These are phyloP conservation scores for Kokia cookei DNA, from an alignment of 441 rosid species.

Conservation along the genomic window DNA sequence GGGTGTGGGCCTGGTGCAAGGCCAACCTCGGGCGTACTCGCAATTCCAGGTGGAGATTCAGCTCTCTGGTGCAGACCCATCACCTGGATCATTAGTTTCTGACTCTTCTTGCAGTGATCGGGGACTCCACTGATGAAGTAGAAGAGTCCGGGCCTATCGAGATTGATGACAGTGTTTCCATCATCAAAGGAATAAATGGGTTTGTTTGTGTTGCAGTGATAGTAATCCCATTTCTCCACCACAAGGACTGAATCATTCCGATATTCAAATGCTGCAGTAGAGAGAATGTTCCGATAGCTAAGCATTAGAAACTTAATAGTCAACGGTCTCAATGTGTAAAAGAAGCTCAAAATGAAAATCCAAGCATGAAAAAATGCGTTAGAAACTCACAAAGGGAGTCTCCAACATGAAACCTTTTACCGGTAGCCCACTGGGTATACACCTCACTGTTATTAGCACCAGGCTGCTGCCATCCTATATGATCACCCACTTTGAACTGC, in stretches of 20 bases:
- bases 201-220: constrained; percentile 62
- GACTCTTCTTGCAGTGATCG: constrained; percentile 62
- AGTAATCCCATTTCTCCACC: constrained; percentile 81
- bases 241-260: constrained; percentile 67
- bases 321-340: too few relatives aligned
- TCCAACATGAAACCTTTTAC: constrained; percentile 64
- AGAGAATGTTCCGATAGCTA: neutral
- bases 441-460: constrained; percentile 26
- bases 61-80: constrained; percentile 51
- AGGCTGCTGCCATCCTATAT: constrained; percentile 72
- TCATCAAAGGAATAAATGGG: constrained; percentile 47
- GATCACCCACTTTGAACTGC: constrained; percentile 66
- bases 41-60: constrained; percentile 36
- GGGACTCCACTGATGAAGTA: constrained; percentile 68
- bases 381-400: constrained; percentile 68
- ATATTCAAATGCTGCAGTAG: constrained; percentile 59
- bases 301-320: neutral
- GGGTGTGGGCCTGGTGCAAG: constrained; percentile 28
- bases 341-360: too few relatives aligned
- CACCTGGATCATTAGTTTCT: constrained; percentile 66
- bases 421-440: constrained; percentile 64
- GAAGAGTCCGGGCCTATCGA: constrained; percentile 71
- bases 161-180: constrained; percentile 50
- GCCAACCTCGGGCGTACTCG: constrained; percentile 32
- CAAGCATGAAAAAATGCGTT: too few relatives aligned